Evolutionary conservation across 371 early-diverging fungal genomes (phyloP), one percentile per base, ranked within the genome.

Genomic region (Zopfochytrium polystomum): DNA sequence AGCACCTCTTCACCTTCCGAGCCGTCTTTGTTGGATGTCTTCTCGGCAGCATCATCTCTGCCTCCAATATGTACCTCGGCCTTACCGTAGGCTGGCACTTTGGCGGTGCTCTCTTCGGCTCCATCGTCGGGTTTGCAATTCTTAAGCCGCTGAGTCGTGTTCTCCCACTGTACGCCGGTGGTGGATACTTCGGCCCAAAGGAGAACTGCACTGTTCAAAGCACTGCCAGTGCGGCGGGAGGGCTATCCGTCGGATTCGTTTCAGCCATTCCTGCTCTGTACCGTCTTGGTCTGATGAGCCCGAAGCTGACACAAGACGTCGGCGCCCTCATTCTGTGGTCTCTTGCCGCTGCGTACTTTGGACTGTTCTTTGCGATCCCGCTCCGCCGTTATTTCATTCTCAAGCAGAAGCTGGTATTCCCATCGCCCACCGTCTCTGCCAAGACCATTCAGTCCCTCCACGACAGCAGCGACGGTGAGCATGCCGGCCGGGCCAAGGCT

Each of bases 291-390:
- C 81, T 84, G 34, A 60, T 86, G 25, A 73, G 82, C 76, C 72
- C 71, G 13, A 69, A 65, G 1, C 66, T 65, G 68, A 82, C 52
- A 77, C 81, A n/a, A 80, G 84, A 83, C 63, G 71, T 79, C 33
- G 60, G 61, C 23, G 20, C 27, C 2, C n/a, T 61, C 27, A 0
- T 68, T 32, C 38, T 51, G 54, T 55, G 45, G 31, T 53, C 68
- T 26, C 22, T 50, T 34, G 62, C 52, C 30, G 33, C 65, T 31
- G 80, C 72, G 35, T 70, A 80, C 71, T 93, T 90, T 75, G 93
- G 93, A 27, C 87, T 93, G 5, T 92, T 92, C 63, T 92, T 93
- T 70, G 92, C 91, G 2, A 80, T 93, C 1, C 91, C 92, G 4
- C 67, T 93, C 46, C 74, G 93, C 45, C 82, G 79, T 33, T 90